Evolutionary conservation across 1,139 yeast genomes (phyloP).

Genomic region (Candida albicans): DNA sequence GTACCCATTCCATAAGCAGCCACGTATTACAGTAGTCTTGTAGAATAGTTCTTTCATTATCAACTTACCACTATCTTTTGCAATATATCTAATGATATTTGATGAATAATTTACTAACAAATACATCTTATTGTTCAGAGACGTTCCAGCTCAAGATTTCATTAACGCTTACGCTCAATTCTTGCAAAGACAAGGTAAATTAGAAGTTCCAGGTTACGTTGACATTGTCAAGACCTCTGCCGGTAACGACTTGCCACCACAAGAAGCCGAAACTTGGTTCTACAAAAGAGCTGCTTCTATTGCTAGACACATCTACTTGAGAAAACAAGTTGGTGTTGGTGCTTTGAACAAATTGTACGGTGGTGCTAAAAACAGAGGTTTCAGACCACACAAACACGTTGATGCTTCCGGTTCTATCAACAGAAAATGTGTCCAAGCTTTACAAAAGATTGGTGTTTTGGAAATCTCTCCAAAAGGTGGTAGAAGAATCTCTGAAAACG

Average conservation of each 20-base stretch:
- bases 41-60: too few relatives aligned
- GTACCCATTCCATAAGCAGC: too few relatives aligned
- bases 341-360: conserved; percentile 99
- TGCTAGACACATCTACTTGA: conserved; percentile 99
- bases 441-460: conserved; percentile 96
- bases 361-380: conserved; percentile 99
- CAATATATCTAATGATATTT: not conserved
- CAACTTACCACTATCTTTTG: too few relatives aligned
- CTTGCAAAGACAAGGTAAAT: conserved; percentile 99
- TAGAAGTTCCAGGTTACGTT: conserved; percentile 99
- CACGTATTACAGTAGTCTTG: too few relatives aligned
- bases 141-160: conserved; percentile 99
- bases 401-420: conserved; percentile 99
- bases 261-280: conserved; percentile 99
- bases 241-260: conserved; percentile 99
- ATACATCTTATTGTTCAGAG: conserved; percentile 48
- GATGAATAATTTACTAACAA: conserved; percentile 30
- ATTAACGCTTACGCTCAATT: conserved; percentile 99
- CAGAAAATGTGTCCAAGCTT: conserved; percentile 98
- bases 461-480: conserved; percentile 98
- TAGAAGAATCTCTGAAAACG: conserved; percentile 98
- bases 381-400: conserved; percentile 97
- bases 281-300: conserved; percentile 99
- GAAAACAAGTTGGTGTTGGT: conserved; percentile 99
- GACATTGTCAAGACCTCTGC: conserved; percentile 99